Evolutionary conservation across 2,329 filamentous ascomycete genomes (phyloP), one percentile per base, ranked within the genome.

Genomic region (Parascedosporium putredinis): DNA sequence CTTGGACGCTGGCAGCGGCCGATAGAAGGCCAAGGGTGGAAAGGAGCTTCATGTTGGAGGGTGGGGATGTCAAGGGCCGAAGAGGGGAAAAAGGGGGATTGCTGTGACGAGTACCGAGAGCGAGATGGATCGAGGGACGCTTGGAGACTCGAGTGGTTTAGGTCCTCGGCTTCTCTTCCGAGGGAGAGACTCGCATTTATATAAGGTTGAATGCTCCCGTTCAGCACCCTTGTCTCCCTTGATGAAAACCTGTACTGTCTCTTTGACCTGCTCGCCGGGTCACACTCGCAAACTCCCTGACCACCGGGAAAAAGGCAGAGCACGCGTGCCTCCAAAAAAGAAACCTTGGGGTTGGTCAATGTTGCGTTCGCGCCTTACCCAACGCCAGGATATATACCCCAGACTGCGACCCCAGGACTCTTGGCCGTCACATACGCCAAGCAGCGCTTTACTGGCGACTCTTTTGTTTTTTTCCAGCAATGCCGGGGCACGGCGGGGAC

Each of bases 31-130:
- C 14, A 25, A 45, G 14, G 5, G 22, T 8, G 12, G 27, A 14
- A 9, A 45, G 24, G 12, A 27, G n/a, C 27, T 45, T 45, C 43
- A 45, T 45, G n/a, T n/a, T n/a, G n/a, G n/a, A n/a, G n/a, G n/a
- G n/a, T n/a, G n/a, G n/a, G n/a, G n/a, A n/a, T n/a, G n/a, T n/a
- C n/a, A n/a, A n/a, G n/a, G n/a, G n/a, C n/a, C n/a, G n/a, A n/a
- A n/a, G n/a, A n/a, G n/a, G n/a, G n/a, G n/a, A n/a, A n/a, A n/a
- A n/a, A n/a, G n/a, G n/a, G n/a, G n/a, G n/a, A n/a, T n/a, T n/a
- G n/a, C n/a, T n/a, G n/a, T n/a, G n/a, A n/a, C n/a, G n/a, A n/a
- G n/a, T n/a, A n/a, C n/a, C n/a, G n/a, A n/a, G n/a, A n/a, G n/a
- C n/a, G n/a, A n/a, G n/a, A n/a, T n/a, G n/a, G n/a, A n/a, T n/a